phyloP scores from a whole-genome alignment of 2,329 filamentous ascomycete genomes.

The Venturia asperata region DNA sequence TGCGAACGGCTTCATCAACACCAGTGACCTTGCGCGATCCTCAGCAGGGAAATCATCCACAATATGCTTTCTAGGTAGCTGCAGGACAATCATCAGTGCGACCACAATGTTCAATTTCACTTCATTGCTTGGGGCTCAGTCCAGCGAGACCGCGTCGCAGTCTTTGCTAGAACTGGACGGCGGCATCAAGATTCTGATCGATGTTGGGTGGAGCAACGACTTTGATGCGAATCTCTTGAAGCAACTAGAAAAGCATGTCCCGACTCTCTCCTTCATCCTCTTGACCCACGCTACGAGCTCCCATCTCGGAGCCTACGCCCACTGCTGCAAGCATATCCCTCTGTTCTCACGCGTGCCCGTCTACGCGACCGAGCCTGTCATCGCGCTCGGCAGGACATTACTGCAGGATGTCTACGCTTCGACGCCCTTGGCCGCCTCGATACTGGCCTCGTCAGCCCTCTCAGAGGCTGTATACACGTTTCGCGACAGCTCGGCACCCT shows the following conservation, averaged over 20 bases:
- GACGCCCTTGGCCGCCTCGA: constrained; percentile 77
- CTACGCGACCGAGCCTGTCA: constrained; percentile 89
- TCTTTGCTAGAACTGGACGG: constrained; percentile 96
- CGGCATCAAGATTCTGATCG: constrained; percentile 88
- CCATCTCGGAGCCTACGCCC: constrained; percentile 87
- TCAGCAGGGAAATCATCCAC: constrained; percentile 1
- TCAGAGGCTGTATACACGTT: constrained; percentile 51
- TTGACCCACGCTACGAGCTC: constrained; percentile 88
- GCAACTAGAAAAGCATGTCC: constrained; percentile 88
- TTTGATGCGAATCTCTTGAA: constrained; percentile 78
- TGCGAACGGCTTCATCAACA: background rate
- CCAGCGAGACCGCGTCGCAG: constrained; percentile 77
- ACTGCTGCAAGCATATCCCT: constrained; percentile 95
- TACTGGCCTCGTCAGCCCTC: constrained; percentile 67
- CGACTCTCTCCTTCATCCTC: constrained; percentile 86
- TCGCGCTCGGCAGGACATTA: constrained; percentile 83
- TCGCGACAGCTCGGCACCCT: constrained; percentile 37
- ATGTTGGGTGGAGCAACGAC: constrained; percentile 90
- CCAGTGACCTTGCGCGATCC: background rate
- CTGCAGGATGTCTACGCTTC: constrained; percentile 90
- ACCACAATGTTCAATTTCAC: constrained; percentile 87
- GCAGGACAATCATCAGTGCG: background rate
- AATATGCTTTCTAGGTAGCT: constrained; percentile 11
- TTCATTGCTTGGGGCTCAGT: constrained; percentile 83
- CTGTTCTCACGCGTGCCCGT: constrained; percentile 86